These are phyloP conservation scores for Zygoascus bituminiphila DNA, from an alignment of 805 yeast species.

Conservation along the genomic window DNA sequence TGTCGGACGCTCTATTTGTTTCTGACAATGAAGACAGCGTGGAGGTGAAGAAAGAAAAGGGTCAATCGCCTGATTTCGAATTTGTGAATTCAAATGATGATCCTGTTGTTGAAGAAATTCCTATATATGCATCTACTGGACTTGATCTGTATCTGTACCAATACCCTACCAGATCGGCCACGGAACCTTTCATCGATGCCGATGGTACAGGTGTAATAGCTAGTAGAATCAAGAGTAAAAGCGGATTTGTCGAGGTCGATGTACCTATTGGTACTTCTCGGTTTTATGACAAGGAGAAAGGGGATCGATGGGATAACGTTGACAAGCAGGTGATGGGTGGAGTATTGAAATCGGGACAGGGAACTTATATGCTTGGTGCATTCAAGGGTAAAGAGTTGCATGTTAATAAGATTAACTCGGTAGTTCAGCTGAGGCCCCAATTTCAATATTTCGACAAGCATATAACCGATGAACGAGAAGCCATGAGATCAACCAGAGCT, in stretches of 20 bases:
- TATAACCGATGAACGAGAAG: slow-evolving; percentile 33
- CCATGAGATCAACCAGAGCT: slow-evolving; percentile 30
- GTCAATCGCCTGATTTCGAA: slow-evolving; percentile 16
- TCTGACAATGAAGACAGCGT: slow-evolving; percentile 12
- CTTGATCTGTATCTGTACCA: slow-evolving; percentile 41
- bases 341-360: slow-evolving; percentile 37
- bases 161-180: slow-evolving; percentile 50
- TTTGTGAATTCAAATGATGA: slow-evolving; percentile 34
- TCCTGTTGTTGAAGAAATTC: slow-evolving; percentile 54
- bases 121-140: slow-evolving; percentile 38
- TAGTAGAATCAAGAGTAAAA: slow-evolving; percentile 50
- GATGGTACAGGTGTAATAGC: slow-evolving; percentile 34
- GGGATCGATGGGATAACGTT: slow-evolving; percentile 57
- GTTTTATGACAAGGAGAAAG: slow-evolving; percentile 58
- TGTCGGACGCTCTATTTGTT: slow-evolving; percentile 9
- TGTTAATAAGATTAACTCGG: slow-evolving; percentile 54
- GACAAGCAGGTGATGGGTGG: slow-evolving; percentile 62
- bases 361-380: slow-evolving; percentile 32
- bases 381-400: slow-evolving; percentile 45
- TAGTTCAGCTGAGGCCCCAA: slow-evolving; percentile 73
- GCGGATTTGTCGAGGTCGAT: slow-evolving; percentile 64
- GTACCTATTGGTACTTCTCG: slow-evolving; percentile 61
- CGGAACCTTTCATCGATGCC: slow-evolving; percentile 32
- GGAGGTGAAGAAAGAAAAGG: not conserved
- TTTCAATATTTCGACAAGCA: slow-evolving; percentile 70